phyloP scores from a whole-genome alignment of 2,329 filamentous ascomycete species.

The Alternaria sp. region DNA sequence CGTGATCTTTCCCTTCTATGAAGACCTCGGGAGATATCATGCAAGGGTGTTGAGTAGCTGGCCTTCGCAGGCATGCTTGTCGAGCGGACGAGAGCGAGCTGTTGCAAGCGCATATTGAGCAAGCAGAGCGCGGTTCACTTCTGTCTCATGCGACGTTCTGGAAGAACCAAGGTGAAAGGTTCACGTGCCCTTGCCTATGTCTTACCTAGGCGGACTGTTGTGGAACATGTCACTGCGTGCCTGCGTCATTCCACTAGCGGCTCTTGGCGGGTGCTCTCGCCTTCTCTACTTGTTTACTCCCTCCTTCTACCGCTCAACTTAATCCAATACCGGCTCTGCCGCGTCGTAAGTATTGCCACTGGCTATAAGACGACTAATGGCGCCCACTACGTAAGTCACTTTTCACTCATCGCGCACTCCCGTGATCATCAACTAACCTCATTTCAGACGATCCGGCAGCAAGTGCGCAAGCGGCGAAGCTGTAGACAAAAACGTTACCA shows the following conservation, averaged over 20 bases:
- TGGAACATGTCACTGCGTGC: background rate
- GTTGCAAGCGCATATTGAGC: background rate
- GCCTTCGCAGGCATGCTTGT: background rate
- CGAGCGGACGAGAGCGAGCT: background rate
- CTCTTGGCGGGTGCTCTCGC: background rate
- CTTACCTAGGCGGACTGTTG: background rate
- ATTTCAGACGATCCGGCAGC: background rate
- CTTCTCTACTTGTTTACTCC: background rate
- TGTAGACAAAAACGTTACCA: background rate
- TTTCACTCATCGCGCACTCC: background rate
- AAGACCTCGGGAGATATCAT: too few relatives aligned
- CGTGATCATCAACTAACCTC: fast-evolving
- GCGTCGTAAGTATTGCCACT: fast-evolving
- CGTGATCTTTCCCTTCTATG: too few relatives aligned
- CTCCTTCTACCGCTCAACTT: background rate
- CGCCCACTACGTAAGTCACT: background rate
- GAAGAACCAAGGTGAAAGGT: fast-evolving
- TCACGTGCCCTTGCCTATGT: background rate
- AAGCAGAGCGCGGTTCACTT: background rate
- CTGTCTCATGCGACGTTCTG: background rate
- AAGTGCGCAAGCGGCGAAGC: background rate
- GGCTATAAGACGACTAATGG: background rate
- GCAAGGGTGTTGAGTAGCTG: background rate
- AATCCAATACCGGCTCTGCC: background rate
- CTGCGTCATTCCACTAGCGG: background rate